Evolutionary conservation across 1,284 basidiomycete species (phyloP), one percentile per base, ranked within the genome.

Genomic region (Leccinum pachyderme): DNA sequence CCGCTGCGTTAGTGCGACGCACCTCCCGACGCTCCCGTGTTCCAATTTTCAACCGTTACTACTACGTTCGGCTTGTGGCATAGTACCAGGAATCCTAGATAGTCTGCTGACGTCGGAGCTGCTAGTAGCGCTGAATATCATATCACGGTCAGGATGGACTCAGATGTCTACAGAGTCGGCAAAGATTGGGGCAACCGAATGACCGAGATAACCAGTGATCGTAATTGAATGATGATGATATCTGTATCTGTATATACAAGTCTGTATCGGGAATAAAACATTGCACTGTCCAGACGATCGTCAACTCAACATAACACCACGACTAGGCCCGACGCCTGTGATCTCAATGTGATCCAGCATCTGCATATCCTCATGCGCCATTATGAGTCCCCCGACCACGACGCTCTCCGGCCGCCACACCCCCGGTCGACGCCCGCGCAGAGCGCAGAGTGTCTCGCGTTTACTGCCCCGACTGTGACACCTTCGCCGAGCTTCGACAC

Each of bases 31-130:
- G 18, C 18, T 18, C 18, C 18, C 18, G 18, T 4, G 63, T 64
- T 41, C 64, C 58, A 13, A 65, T 59, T 0, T 53, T 59, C 18
- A 62, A 18, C 18, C 18, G 18, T 18, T 18, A 18, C 18, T 18
- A 18, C 18, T 18, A 18, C 50, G 32, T 65, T 66, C 1, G 64
- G 64, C 29, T 62, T 62, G 49, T 64, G 66, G 15, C 18, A 18
- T 18, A 18, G 18, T 18, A 56, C 55, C 8, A 65, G 51, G 52
- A 64, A 65, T 3, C 50, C 56, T 2, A 66, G 2, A 12, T 61
- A 60, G 27, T 61, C 56, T 9, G 59, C 35, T 18, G 18, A 18
- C 18, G 18, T 18, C 18, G 18, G 18, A 18, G 18, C 18, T 18
- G 12, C 44, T 52, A 4, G 52, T 7, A 8, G 56, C 32, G 25